Percentiles rank a stretch among this genome's conserved stretches.
Conservation (phyloP, 495 filamentous ascomycete genomes). For the Talaromyces thailandensis region DNA sequence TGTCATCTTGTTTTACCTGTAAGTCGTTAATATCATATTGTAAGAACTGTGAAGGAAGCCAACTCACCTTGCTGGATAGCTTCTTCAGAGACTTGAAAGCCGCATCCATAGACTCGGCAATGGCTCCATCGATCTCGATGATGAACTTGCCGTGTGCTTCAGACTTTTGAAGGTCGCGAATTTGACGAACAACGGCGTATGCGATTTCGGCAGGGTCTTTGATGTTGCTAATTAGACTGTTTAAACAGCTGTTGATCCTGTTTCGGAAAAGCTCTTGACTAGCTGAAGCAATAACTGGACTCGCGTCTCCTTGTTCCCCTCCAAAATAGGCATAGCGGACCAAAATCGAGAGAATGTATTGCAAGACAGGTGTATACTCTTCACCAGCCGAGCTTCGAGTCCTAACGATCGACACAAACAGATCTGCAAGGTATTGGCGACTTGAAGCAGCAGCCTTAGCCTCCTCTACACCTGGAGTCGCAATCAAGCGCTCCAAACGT, state of each 20-base stretch:
- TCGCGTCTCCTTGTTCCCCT: conserved; percentile 9
- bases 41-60: background rate
- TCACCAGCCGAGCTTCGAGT: conserved; percentile 29
- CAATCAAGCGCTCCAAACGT: conserved; percentile 31
- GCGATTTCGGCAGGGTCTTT: conserved; percentile 41
- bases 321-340: conserved; percentile 36
- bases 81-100: conserved; percentile 61
- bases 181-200: conserved; percentile 42
- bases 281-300: conserved; percentile 43
- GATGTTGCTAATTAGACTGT: conserved; percentile 57
- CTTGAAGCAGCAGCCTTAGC: conserved; percentile 34
- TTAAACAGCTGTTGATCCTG: conserved; percentile 57
- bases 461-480: conserved; percentile 28
- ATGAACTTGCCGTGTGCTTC: conserved; percentile 39
- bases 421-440: conserved; percentile 39
- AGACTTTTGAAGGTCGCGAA: conserved; percentile 34
- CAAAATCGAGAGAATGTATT: conserved; percentile 31
- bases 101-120: conserved; percentile 46
- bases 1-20: conserved; percentile 30
- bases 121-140: conserved; percentile 52
- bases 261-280: conserved; percentile 62
- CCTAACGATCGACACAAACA: conserved; percentile 36
- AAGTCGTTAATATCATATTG: background rate
- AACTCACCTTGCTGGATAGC: conserved; percentile 49
- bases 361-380: conserved; percentile 22